Base-by-base conservation (phyloP, 495 filamentous ascomycete genomes). In the Halenospora varia region DNA sequence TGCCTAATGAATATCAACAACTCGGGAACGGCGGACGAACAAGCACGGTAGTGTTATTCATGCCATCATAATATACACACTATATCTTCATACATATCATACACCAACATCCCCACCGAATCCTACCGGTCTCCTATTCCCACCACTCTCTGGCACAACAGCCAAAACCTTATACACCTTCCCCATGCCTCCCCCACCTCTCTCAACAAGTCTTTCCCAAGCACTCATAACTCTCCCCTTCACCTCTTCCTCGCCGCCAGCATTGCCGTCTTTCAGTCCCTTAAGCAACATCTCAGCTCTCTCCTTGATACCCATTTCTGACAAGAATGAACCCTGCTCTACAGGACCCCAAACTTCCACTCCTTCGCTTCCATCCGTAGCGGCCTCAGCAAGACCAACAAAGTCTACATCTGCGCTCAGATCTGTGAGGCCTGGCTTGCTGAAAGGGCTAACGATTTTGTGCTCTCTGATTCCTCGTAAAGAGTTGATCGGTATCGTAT, bases 321-420 rank as follows among this genome's bases (percentile, higher is more conserved):
- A 71, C 53, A 98, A 73, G 71, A 92, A 98, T 20, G 73, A 71
- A 0, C 82, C 91, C 71, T 98, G 94, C 64, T 92, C 85, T 2
- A 97, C 86, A 2, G 94, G 94, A 0, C 94, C 94, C 69, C 97
- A 91, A 13, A 96, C 88, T 69, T 97, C 94, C 15, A 97, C 85
- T 1, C 83, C 87, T 6, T 85, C 80, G 57, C 84, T 88, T 0
- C 88, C 86, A 24, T 77, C 72, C 17, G 89, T 70, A 2, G 92
- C 93, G 1, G 88, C 77, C 71, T 97, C 93, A 2, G 89, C 91
- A 3, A 98, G 71, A 4, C 84, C 89, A 1, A 75, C 76, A 63
- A 98, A 98, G 68, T 98, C 94, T 0, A 98, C 94, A 68, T 98
- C 92, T 0, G 88, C 93, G 60, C 81, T 87, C 3, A 98, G 75